Evolutionary conservation across 805 yeast species (phyloP).

Genomic region (Candida schatavii): DNA sequence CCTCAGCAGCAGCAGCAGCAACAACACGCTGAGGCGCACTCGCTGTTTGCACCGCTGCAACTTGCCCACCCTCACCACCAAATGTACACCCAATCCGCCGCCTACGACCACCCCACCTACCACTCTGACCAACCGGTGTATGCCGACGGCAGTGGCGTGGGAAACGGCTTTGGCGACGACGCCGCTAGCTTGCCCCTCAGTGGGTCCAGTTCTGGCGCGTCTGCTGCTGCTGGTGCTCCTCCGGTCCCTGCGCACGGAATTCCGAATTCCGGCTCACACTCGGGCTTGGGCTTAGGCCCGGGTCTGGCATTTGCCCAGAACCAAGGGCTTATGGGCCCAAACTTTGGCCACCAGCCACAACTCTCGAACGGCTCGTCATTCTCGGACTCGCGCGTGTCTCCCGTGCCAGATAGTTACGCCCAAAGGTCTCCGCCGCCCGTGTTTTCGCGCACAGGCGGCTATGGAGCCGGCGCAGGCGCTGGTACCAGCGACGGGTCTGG

Average conservation of each 20-base stretch:
- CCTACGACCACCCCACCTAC: neutral
- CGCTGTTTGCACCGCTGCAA: no score
- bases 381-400: neutral
- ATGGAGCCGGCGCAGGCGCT: slow-evolving; percentile 1
- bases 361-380: slow-evolving; percentile 1
- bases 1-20: neutral
- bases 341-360: slow-evolving; percentile 2
- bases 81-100: neutral
- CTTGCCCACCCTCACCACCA: neutral
- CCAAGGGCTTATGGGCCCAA: neutral
- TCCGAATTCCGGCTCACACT: neutral
- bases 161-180: neutral
- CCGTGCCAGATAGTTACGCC: slow-evolving; percentile 11
- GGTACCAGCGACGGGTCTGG: slow-evolving; percentile 2
- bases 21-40: no score
- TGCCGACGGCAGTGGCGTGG: neutral
- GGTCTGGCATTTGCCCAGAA: neutral
- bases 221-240: neutral
- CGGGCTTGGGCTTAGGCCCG: neutral
- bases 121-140: neutral
- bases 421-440: slow-evolving; percentile 28
- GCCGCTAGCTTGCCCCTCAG: neutral
- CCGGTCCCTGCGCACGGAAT: neutral
- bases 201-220: neutral
- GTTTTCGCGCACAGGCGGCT: slow-evolving; percentile 9